phyloP scores from a whole-genome alignment of 768 basidiomycete species.

The Cyclocybe cylindracea region DNA sequence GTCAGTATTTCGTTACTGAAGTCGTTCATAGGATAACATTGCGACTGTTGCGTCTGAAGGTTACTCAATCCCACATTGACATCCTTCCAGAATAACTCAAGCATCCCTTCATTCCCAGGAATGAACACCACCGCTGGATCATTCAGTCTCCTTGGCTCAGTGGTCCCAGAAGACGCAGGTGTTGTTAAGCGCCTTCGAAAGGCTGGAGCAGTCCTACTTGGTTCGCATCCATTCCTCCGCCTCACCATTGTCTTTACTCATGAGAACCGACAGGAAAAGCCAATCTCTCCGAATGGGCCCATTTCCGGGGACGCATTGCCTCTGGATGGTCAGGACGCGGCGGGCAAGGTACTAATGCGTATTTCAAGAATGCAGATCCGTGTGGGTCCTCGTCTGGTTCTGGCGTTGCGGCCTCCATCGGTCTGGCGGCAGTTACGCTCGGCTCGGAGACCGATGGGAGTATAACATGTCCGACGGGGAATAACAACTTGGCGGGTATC shows the following conservation, averaged over 20 bases:
- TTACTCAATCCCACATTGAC: conserved; percentile 7
- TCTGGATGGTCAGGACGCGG: conserved; percentile 62
- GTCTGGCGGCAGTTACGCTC: conserved; percentile 47
- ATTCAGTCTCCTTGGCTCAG: conserved; percentile 39
- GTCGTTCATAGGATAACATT: conserved; percentile 43
- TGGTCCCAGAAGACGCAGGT: conserved; percentile 47
- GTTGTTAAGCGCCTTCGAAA: conserved; percentile 43
- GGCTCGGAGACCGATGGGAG: conserved; percentile 57
- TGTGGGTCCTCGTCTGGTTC: conserved; percentile 63
- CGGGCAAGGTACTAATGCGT: conserved; percentile 52
- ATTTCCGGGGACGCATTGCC: conserved; percentile 43
- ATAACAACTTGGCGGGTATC: conserved; percentile 59
- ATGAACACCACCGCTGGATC: conserved; percentile 51
- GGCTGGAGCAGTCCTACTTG: conserved; percentile 47
- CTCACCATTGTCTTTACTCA: background rate
- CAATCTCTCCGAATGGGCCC: conserved; percentile 56
- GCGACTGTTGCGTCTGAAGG: conserved; percentile 47
- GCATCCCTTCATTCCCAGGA: conserved; percentile 22
- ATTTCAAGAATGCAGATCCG: conserved; percentile 51
- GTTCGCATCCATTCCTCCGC: conserved; percentile 18
- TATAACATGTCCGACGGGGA: conserved; percentile 51
- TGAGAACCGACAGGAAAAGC: conserved; percentile 42
- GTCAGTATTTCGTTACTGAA: background rate
- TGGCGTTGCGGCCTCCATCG: conserved; percentile 54
- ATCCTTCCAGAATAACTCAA: background rate